These are phyloP conservation scores for Parvularia atlantis DNA, from an alignment of 78 protist species.

Conservation along the genomic window DNA sequence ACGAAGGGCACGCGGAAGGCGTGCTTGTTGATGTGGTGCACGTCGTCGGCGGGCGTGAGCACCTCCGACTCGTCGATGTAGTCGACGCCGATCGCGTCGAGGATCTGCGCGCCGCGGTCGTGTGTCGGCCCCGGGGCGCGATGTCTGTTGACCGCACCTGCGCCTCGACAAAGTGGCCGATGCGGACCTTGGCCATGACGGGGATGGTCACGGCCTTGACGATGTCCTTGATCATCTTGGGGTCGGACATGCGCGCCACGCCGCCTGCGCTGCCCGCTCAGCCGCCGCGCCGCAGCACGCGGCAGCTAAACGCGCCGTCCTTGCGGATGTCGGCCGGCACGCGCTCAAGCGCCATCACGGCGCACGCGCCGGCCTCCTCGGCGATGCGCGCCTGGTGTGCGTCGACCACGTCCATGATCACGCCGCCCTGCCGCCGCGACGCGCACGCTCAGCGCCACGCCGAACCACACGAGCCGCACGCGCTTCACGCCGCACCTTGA, in stretches of 20 bases:
- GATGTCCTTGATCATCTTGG: conserved; percentile 75
- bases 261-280: too few relatives aligned
- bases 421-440: conserved; percentile 58
- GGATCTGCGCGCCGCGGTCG: conserved; percentile 33
- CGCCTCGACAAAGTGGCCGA: conserved; percentile 93
- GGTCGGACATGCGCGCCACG: conserved; percentile 90
- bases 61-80: conserved; percentile 93
- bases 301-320: conserved; percentile 24
- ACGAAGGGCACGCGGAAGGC: conserved; percentile 86
- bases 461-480: neutral
- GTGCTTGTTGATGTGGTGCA: conserved; percentile 77
- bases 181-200: conserved; percentile 89
- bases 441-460: neutral
- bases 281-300: neutral
- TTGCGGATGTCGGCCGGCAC: conserved; percentile 91
- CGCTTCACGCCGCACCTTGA: conserved; percentile 29
- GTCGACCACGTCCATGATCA: conserved; percentile 88
- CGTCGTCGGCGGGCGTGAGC: conserved; percentile 83
- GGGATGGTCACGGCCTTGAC: conserved; percentile 79
- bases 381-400: conserved; percentile 93
- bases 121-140: neutral
- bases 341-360: conserved; percentile 92
- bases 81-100: conserved; percentile 73
- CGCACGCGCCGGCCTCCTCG: conserved; percentile 89
- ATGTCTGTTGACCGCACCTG: neutral